Evolutionary conservation across 1,284 basidiomycete genomes (phyloP), one percentile per base, ranked within the genome.

Genomic region (Takashimella koratensis): DNA sequence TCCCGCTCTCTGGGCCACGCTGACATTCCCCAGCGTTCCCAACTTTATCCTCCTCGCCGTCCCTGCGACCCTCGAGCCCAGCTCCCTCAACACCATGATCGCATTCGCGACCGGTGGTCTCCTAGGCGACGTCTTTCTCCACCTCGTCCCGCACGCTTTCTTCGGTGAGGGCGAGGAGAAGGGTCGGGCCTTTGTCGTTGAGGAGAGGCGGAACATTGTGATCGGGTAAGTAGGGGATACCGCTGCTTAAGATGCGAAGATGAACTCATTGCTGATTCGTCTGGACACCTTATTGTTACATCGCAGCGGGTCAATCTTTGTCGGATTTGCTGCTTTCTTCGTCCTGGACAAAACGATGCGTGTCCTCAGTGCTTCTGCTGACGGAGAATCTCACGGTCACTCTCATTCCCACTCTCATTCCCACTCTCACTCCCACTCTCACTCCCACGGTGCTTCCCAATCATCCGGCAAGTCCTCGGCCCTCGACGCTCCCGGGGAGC

Each of bases 41-140:
- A 94, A 94, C 77, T 88, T 93, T 66, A 90, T 94, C 63, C 84
- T 94, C 47, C 86, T 88, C 6, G 90, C 91, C 69, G 92, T 93
- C 59, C 90, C 90, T 22, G 86, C 87, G 45, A 80, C 90, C 70
- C 89, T 93, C 64, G 84, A 86, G 73, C 80, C 82, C 13, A 81
- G 88, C 68, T 90, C 88, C 43, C 80, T 93, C 52, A 92, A 92
- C 67, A 91, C 87, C 5, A 92, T 93, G 89, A 92, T 76, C 26
- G 59, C 73, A 40, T 75, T 74, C 47, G 72, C 73, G 6, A 92
- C 90, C 11, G 90, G 90, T 36, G 90, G 90, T 22, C 80, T 93
- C 24, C 82, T 93, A 36, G 92, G 90, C 13, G 90, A 94, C 71
- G 89, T 92, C 30, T 91, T 92, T 75, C 77, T 94, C 48, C 90